Conservation (phyloP, 2,329 filamentous ascomycete species). For the Talaromyces pinophilus region DNA sequence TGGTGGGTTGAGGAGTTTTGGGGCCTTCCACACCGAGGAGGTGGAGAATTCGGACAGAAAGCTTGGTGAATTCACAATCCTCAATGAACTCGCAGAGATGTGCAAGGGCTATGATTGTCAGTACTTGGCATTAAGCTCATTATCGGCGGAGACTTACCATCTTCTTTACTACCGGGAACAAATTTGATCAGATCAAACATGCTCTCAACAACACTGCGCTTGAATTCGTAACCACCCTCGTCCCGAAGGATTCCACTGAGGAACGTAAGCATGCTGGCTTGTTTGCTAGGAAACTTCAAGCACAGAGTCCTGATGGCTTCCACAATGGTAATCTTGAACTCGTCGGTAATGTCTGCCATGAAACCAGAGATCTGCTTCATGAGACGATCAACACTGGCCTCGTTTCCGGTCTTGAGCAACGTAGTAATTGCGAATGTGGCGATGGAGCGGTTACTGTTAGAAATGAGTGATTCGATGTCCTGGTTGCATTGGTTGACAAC, state of each 20-base stretch:
- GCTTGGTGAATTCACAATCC: conserved; percentile 98
- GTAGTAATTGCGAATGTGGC: conserved; percentile 98
- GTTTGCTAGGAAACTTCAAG: conserved; percentile 96
- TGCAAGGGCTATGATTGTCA: conserved; percentile 65
- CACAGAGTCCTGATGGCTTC: conserved; percentile 96
- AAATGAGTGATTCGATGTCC: conserved; percentile 95
- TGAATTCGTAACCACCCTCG: conserved; percentile 97
- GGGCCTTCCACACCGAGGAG: conserved; percentile 92
- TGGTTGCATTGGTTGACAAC: conserved; percentile 93
- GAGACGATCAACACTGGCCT: conserved; percentile 90
- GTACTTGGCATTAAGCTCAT: conserved; percentile 20
- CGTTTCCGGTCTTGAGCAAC: conserved; percentile 95
- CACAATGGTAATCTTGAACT: conserved; percentile 99
- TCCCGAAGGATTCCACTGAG: conserved; percentile 94
- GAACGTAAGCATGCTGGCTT: conserved; percentile 96
- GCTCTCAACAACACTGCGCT: conserved; percentile 94
- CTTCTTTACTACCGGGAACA: conserved; percentile 80
- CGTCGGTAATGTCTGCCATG: conserved; percentile 98
- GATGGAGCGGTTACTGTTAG: conserved; percentile 94
- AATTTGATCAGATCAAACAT: conserved; percentile 99
- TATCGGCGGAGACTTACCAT: conserved; percentile 45
- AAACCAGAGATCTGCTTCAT: conserved; percentile 99
- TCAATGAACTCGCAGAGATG: conserved; percentile 99
- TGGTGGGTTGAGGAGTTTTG: conserved; percentile 91
- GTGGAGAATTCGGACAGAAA: conserved; percentile 92